These are phyloP conservation scores for Blastocystis hominis DNA, from an alignment of 352 stramenopile genomes.

Conservation along the genomic window DNA sequence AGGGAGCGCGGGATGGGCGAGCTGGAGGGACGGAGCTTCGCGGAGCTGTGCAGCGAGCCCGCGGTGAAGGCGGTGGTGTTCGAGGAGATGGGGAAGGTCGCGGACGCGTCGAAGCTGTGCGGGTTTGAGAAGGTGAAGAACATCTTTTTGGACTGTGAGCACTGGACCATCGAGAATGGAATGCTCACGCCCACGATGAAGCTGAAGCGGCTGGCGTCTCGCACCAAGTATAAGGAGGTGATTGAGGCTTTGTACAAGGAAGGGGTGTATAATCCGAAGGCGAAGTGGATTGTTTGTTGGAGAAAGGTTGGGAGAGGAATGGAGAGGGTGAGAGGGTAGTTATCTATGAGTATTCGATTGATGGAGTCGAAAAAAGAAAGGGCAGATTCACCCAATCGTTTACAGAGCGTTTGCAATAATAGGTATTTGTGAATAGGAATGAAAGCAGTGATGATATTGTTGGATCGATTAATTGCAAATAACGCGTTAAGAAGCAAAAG, in stretches of 20 bases:
- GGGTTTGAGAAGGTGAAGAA: constrained; percentile 81
- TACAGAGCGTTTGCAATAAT: too few relatives aligned
- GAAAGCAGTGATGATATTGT: too few relatives aligned
- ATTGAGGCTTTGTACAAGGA: constrained; percentile 70
- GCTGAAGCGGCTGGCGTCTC: constrained; percentile 77
- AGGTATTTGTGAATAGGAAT: too few relatives aligned
- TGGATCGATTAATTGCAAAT: too few relatives aligned
- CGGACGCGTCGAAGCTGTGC: constrained; percentile 70
- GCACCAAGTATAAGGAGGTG: constrained; percentile 66
- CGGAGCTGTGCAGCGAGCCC: constrained; percentile 68
- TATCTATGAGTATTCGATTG: not conserved
- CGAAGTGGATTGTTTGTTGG: not conserved
- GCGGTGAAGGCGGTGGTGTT: constrained; percentile 66
- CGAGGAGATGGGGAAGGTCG: constrained; percentile 70
- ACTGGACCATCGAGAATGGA: constrained; percentile 79
- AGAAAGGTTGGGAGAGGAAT: not conserved
- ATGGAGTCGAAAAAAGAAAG: not conserved
- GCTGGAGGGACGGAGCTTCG: not conserved
- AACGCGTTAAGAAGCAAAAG: too few relatives aligned
- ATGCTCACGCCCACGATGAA: constrained; percentile 91
- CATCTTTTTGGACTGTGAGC: constrained; percentile 72
- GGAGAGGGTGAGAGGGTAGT: not conserved
- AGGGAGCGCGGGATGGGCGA: not conserved
- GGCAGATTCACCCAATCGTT: not conserved
- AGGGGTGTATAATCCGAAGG: constrained; percentile 23